phyloP scores from a whole-genome alignment of 305 asterid genomes.

The Fraxinus paxiana region DNA sequence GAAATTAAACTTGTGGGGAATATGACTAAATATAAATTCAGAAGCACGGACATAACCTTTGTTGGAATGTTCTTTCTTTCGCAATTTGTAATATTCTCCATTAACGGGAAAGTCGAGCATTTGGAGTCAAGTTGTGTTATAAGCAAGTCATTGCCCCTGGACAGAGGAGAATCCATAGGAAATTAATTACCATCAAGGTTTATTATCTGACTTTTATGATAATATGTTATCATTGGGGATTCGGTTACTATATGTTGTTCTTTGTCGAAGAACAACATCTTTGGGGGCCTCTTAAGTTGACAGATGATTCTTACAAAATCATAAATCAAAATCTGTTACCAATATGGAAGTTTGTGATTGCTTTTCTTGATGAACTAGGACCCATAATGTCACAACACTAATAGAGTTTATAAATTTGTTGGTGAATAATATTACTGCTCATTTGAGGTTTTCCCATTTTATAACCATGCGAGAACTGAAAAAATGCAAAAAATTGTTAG shows the following conservation, averaged over 20 bases:
- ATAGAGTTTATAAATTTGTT: neutral
- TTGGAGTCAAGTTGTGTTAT: neutral
- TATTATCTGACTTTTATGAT: neutral
- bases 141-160: neutral
- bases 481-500: neutral
- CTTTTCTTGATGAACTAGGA: neutral
- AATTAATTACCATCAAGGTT: neutral
- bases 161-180: neutral
- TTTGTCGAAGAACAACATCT: neutral
- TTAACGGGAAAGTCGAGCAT: neutral
- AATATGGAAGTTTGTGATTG: neutral
- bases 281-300: neutral
- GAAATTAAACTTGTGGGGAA: neutral
- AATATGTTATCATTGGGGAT: neutral
- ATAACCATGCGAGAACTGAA: neutral
- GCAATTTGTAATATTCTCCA: neutral
- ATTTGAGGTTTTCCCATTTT: neutral
- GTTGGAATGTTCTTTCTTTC: neutral
- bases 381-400: neutral
- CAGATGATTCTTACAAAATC: neutral
- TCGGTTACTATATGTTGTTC: neutral
- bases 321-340: neutral
- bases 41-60: neutral
- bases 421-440: neutral
- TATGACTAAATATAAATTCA: slow-evolving; percentile 17